phyloP scores from a whole-genome alignment of 108 stramenopile species.

The Conticribra guillardii region DNA sequence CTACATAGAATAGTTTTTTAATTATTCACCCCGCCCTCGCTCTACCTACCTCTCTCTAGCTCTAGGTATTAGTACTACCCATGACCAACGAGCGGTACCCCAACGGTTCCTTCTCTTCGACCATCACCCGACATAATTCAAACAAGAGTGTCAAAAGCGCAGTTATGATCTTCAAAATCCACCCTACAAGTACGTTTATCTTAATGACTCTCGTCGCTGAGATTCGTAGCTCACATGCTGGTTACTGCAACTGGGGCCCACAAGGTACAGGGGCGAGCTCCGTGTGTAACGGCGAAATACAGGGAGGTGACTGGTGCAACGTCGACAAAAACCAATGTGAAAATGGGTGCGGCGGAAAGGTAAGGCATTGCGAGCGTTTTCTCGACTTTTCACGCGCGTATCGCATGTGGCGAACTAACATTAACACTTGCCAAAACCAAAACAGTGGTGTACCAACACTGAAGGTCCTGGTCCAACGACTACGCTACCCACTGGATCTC shows the following conservation, averaged over 20 bases:
- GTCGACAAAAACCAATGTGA: conserved; percentile 4
- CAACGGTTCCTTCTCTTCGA: too few relatives aligned
- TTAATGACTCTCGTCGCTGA: too few relatives aligned
- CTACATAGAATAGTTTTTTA: too few relatives aligned
- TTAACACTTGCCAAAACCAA: neutral
- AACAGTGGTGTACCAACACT: conserved; percentile 2
- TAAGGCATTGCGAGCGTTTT: neutral
- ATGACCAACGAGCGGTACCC: too few relatives aligned
- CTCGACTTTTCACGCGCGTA: neutral
- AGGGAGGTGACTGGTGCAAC: conserved; percentile 40
- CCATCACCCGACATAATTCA: too few relatives aligned
- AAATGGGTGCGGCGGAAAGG: conserved; percentile 9
- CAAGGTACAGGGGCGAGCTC: conserved; percentile 25
- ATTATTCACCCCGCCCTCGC: too few relatives aligned
- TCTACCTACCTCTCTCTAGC: too few relatives aligned
- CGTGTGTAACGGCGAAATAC: conserved; percentile 22
- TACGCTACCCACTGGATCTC: conserved; percentile 5
- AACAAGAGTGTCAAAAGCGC: too few relatives aligned
- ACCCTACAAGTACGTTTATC: too few relatives aligned
- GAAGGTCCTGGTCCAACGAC: neutral
- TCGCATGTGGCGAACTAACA: conserved; percentile 1
- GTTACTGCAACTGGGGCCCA: conserved; percentile 21
- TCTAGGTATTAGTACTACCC: too few relatives aligned
- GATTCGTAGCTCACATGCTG: too few relatives aligned
- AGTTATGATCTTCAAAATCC: too few relatives aligned